phyloP scores from a whole-genome alignment of 129 eudicot genomes.

The Centaurea solstitialis region DNA sequence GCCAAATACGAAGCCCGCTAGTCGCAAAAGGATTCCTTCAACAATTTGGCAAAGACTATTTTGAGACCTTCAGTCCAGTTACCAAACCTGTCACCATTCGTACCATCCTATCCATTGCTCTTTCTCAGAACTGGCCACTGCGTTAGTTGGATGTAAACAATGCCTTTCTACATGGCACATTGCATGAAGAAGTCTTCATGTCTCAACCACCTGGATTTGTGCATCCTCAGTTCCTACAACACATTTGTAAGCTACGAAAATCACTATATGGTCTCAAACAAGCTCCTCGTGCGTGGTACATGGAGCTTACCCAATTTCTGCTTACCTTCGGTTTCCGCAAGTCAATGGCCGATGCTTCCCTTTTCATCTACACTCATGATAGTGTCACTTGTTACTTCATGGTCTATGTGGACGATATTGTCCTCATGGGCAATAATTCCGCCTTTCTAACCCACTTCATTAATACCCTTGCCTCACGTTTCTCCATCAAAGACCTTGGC shows the following conservation, averaged over 20 bases:
- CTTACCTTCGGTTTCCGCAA: background rate
- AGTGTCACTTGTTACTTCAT: background rate
- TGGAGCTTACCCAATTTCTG: background rate
- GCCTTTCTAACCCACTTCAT: background rate
- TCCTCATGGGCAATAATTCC: background rate
- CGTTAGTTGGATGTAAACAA: too few relatives aligned
- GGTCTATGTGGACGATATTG: background rate
- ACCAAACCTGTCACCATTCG: too few relatives aligned
- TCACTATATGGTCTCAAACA: background rate
- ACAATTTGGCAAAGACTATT: too few relatives aligned
- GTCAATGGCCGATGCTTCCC: background rate
- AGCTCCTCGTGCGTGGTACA: background rate
- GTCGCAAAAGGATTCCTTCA: too few relatives aligned
- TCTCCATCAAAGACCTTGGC: constrained; percentile 19
- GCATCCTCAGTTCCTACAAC: background rate
- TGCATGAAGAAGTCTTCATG: background rate
- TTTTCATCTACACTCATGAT: background rate
- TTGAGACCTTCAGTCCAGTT: too few relatives aligned
- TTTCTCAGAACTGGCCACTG: too few relatives aligned
- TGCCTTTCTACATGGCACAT: too few relatives aligned
- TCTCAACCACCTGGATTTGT: background rate
- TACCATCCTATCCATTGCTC: too few relatives aligned
- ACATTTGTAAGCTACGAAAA: background rate
- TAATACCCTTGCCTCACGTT: background rate
- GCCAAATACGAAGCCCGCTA: too few relatives aligned